phyloP scores from a whole-genome alignment of 495 filamentous ascomycete genomes.

The Aspergillus kassunensis region DNA sequence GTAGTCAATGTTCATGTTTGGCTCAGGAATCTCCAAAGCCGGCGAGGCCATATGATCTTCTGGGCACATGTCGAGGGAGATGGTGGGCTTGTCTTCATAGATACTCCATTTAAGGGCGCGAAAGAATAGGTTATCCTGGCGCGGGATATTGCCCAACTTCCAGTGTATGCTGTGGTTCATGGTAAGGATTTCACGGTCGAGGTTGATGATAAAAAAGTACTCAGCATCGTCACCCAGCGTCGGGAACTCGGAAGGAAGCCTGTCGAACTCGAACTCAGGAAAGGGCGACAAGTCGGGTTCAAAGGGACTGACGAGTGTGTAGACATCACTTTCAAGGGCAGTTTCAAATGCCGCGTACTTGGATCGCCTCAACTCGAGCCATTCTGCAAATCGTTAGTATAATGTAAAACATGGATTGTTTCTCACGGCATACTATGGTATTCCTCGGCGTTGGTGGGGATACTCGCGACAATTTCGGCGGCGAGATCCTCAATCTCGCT shows the following conservation, averaged over 20 bases:
- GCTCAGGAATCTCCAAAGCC: slow-evolving; percentile 6
- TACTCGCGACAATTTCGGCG: too few relatives aligned
- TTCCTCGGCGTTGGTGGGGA: too few relatives aligned
- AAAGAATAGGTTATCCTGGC: slow-evolving; percentile 9
- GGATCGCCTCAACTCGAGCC: too few relatives aligned
- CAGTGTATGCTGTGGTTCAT: slow-evolving; percentile 15
- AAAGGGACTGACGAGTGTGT: slow-evolving; percentile 6
- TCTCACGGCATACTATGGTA: too few relatives aligned
- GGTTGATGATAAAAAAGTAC: slow-evolving; percentile 11
- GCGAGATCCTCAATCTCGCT: too few relatives aligned
- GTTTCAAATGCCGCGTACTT: too few relatives aligned
- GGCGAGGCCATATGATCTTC: slow-evolving; percentile 10
- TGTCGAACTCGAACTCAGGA: slow-evolving; percentile 1
- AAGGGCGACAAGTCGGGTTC: slow-evolving; percentile 5
- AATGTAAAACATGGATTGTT: too few relatives aligned
- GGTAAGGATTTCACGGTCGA: slow-evolving; percentile 12
- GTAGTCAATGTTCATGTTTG: neutral
- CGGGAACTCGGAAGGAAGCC: slow-evolving; percentile 10
- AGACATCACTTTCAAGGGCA: too few relatives aligned
- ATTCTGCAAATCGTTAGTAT: too few relatives aligned
- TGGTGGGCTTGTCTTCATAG: slow-evolving; percentile 8
- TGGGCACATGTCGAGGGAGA: slow-evolving; percentile 8
- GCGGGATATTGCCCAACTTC: slow-evolving; percentile 12
- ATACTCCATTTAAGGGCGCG: slow-evolving; percentile 8
- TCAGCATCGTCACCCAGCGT: slow-evolving; percentile 3